These are phyloP conservation scores for Ophiostoma montium DNA, from an alignment of 2,329 filamentous ascomycete genomes.

Conservation along the genomic window DNA sequence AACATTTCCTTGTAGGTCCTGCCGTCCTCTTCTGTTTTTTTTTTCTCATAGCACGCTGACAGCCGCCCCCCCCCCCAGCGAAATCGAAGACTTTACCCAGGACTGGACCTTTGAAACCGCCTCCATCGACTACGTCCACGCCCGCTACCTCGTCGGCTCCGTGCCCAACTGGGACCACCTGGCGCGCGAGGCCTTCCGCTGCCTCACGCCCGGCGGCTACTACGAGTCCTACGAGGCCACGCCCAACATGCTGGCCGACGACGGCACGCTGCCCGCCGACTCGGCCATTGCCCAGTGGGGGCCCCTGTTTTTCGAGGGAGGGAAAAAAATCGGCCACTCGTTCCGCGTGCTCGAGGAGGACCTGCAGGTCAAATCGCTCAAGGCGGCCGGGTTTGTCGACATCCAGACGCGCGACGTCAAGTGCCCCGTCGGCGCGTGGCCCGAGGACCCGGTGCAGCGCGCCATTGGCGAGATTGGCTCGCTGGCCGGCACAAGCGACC, in stretches of 20 bases:
- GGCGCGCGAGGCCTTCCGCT: conserved; percentile 13
- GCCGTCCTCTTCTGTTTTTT: too few relatives aligned
- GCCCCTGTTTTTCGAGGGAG: conserved; percentile 24
- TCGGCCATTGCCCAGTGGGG: conserved; percentile 14
- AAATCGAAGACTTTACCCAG: conserved; percentile 18
- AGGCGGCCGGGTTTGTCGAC: conserved; percentile 42
- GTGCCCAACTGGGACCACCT: conserved; percentile 16
- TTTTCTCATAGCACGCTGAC: not conserved
- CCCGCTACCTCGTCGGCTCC: conserved; percentile 17
- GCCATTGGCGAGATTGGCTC: conserved; percentile 15
- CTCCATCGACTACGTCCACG: conserved; percentile 18
- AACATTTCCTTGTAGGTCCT: conserved; percentile 7
- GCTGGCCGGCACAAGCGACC: conserved; percentile 9
- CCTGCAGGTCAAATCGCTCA: conserved; percentile 35
- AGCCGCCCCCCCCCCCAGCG: too few relatives aligned
- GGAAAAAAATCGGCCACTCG: conserved; percentile 27
- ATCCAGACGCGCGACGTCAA: conserved; percentile 37
- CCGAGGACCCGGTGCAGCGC: conserved; percentile 18
- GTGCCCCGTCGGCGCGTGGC: conserved; percentile 21
- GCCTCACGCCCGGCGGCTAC: conserved; percentile 36
- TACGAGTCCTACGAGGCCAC: conserved; percentile 16
- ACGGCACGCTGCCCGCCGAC: conserved; percentile 13
- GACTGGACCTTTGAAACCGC: conserved; percentile 15
- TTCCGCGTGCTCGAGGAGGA: conserved; percentile 38
- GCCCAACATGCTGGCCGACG: conserved; percentile 13